phyloP scores from a whole-genome alignment of 768 basidiomycete species.

The Mycena venus region DNA sequence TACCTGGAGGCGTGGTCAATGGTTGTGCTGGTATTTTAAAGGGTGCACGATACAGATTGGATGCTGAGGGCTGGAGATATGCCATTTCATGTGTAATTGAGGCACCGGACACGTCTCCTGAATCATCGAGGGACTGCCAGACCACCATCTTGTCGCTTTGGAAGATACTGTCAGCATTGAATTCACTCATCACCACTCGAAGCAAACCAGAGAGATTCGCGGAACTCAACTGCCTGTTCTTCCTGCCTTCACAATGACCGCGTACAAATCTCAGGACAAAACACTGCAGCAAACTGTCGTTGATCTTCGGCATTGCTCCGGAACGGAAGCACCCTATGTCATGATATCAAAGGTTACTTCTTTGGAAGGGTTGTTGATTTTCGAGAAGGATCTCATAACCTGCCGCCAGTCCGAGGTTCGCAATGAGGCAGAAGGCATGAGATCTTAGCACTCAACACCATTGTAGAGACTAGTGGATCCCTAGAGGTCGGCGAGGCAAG shows the following conservation, averaged over 20 bases:
- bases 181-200: not conserved
- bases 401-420: not conserved
- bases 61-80: conserved; percentile 27
- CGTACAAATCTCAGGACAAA: too few species aligned
- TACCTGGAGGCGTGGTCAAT: conserved; percentile 41
- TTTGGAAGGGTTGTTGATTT: not conserved
- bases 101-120: too few species aligned
- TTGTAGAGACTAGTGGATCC: too few species aligned
- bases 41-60: conserved; percentile 29
- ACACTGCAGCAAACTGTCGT: too few species aligned
- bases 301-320: conserved; percentile 15
- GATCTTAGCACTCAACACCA: not conserved
- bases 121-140: too few species aligned
- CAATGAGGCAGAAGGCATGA: not conserved
- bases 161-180: too few species aligned
- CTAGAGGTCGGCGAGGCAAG: too few species aligned
- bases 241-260: too few species aligned
- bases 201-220: not conserved
- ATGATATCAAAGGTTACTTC: conserved; percentile 41
- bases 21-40: conserved; percentile 34
- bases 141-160: too few species aligned
- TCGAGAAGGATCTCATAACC: not conserved
- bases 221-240: too few species aligned
- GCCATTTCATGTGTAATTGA: too few species aligned
- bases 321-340: conserved; percentile 42